These are phyloP conservation scores for Hypocreales sp. DNA, from an alignment of 2,329 filamentous ascomycete species.

Conservation along the genomic window DNA sequence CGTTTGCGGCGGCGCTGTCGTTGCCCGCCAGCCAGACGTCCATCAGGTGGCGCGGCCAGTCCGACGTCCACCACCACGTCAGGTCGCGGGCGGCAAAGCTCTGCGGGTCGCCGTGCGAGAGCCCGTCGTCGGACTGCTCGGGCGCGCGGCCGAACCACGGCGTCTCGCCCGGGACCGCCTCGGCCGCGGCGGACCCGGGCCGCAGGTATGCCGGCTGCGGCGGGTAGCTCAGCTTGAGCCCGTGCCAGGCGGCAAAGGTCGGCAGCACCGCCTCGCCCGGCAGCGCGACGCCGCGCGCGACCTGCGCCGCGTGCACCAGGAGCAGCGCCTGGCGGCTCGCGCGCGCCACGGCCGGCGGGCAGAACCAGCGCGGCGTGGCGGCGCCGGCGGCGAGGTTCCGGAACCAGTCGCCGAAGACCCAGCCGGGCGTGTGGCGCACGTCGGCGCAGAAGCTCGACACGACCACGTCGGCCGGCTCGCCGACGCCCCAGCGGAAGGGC, in stretches of 20 bases:
- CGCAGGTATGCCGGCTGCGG: slow-evolving; percentile 18
- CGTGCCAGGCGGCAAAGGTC: slow-evolving; percentile 20
- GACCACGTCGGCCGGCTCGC: slow-evolving; percentile 17
- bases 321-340: slow-evolving; percentile 15
- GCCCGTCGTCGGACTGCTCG: slow-evolving; percentile 9
- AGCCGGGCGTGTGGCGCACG: slow-evolving; percentile 8
- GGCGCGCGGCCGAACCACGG: slow-evolving; percentile 15
- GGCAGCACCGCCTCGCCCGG: slow-evolving; percentile 20
- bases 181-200: not conserved
- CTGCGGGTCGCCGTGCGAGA: slow-evolving; percentile 9
- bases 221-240: slow-evolving; percentile 20
- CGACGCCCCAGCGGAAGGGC: slow-evolving; percentile 15
- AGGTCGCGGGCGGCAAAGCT: slow-evolving; percentile 9
- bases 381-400: slow-evolving; percentile 10
- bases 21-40: slow-evolving; percentile 15
- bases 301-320: slow-evolving; percentile 16
- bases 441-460: slow-evolving; percentile 15
- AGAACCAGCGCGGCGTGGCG: slow-evolving; percentile 16
- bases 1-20: slow-evolving; percentile 3
- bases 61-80: slow-evolving; percentile 19
- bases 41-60: slow-evolving; percentile 14
- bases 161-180: slow-evolving; percentile 6
- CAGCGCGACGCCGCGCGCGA: slow-evolving; percentile 12
- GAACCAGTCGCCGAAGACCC: slow-evolving; percentile 18
- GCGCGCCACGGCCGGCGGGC: slow-evolving; percentile 19